Evolutionary conservation across 345 rosid genomes (phyloP), one percentile per base, ranked within the genome.

Genomic region (Aquilaria yunnanensis): DNA sequence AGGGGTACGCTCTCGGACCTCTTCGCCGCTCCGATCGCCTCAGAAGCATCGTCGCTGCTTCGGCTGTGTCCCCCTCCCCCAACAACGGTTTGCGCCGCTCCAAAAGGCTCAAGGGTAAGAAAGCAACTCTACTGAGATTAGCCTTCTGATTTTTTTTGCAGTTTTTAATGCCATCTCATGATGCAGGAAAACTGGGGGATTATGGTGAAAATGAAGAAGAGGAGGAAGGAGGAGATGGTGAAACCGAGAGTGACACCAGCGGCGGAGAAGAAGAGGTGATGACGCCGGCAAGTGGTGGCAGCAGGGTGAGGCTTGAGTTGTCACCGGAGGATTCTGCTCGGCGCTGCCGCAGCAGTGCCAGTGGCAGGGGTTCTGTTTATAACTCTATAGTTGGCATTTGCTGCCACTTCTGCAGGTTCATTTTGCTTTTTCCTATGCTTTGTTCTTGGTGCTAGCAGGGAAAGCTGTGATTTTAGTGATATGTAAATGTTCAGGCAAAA

Each of bases 391-490:
- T 64, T 62, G 78, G 83, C 32, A 79, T 75, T 68, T 67, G 76
- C 68, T 79, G 83, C 67, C 80, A 75, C 62, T 79, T 75, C 67
- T 79, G 80, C 83, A 79, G 83, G 83, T 79, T 23, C 31, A 14
- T 14, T 46, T 64, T 37, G 46, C 14, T 55, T 1, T 51, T 34
- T 2, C 9, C 6, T 32, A 14, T 9, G 14, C 50, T 32, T 14
- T 9, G 5, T 52, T 9, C 45, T 48, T 47, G 6, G 12, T 23
- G 5, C 43, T 37, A 9, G 8, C 8, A 5, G 8, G 43, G 43
- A 37, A 37, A 37, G 3, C 43, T 3, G 43, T 37, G 43, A 37
- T 5, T 37, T 37, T 37, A 37, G 8, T 37, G 43, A 14, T 11
- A 2, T 50, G 11, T 45, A 10, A 63, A 37, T 37, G 43, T 37